These are phyloP conservation scores for Prunus mira DNA, from an alignment of 306 rosid genomes.

Conservation along the genomic window DNA sequence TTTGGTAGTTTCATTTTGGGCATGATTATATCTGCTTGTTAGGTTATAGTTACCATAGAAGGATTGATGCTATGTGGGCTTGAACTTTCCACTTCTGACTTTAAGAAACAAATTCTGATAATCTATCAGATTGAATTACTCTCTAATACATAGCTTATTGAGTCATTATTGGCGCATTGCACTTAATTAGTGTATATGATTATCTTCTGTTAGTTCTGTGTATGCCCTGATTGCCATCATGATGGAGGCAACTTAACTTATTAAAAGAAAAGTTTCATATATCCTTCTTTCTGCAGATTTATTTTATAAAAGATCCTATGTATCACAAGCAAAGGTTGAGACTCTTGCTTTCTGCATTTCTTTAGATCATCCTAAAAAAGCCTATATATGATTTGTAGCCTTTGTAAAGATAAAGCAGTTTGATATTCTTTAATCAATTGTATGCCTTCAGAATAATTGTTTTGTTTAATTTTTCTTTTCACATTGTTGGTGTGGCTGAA, in stretches of 20 bases:
- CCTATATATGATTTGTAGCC: neutral
- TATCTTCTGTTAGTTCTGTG: neutral
- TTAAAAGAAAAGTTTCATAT: neutral
- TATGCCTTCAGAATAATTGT: neutral
- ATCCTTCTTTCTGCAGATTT: conserved; percentile 6
- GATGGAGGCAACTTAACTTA: neutral
- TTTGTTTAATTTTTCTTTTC: neutral
- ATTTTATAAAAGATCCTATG: neutral
- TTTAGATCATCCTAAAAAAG: neutral
- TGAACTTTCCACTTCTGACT: neutral
- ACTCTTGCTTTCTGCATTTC: neutral
- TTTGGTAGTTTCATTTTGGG: neutral
- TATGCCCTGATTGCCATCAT: neutral
- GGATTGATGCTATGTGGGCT: neutral
- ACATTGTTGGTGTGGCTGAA: conserved; percentile 4
- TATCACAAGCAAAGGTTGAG: conserved; percentile 1
- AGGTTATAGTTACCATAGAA: too few species aligned
- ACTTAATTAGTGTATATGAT: neutral
- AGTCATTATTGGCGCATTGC: neutral
- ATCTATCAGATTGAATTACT: neutral
- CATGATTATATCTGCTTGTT: too few species aligned
- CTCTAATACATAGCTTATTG: neutral
- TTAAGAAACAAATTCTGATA: neutral
- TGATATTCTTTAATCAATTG: neutral
- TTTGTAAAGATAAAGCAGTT: neutral